Evolutionary conservation across 2,329 filamentous ascomycete species (phyloP), one percentile per base, ranked within the genome.

Genomic region (Epichloe bromicola): DNA sequence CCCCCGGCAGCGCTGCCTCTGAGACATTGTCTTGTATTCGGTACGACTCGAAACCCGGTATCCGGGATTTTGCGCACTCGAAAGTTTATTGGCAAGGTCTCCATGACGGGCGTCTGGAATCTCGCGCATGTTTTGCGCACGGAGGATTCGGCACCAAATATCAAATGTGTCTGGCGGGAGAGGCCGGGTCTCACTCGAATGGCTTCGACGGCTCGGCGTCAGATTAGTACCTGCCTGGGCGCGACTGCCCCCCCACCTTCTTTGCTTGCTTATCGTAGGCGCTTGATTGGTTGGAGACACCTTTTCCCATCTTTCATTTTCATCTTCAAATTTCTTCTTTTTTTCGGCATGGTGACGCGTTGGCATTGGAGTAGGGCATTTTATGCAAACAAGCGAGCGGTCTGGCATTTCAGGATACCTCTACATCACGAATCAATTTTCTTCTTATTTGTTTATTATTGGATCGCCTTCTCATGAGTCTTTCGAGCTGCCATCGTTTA

Each of bases 311-410:
- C 14, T 42, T 34, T 26, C 26, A 33, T 41, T 34, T 7, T 15
- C 30, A 11, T 20, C 14, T 42, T n/a, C 14, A 33, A 6, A 20
- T 45, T 36, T 49, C n/a, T n/a, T n/a, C n/a, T 38, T 38, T 46
- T 46, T 33, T 34, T 51, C 37, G 7, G 15, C 42, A 40, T 40
- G 36, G 48, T 30, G 48, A 45, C 23, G 48, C 45, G 45, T 38
- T 26, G 38, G 30, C 17, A 43, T 43, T 42, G 17, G 36, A 30
- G 15, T 23, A 10, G 43, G 48, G 26, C 48, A 43, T 42, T 46
- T 46, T 23, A 4, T 26, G 26, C 23, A 38, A 42, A 50, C 49
- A 51, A 51, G 49, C 49, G 49, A 51, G 49, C 49, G 49, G 49
- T 47, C 49, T 38, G 23, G 43, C 26, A 40, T 47, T 51, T 46